A percentile compares a stretch with the other conserved stretches of the same genome.
phyloP scores from a whole-genome alignment of 345 rosid species.

The Mallotus nudiflorus region DNA sequence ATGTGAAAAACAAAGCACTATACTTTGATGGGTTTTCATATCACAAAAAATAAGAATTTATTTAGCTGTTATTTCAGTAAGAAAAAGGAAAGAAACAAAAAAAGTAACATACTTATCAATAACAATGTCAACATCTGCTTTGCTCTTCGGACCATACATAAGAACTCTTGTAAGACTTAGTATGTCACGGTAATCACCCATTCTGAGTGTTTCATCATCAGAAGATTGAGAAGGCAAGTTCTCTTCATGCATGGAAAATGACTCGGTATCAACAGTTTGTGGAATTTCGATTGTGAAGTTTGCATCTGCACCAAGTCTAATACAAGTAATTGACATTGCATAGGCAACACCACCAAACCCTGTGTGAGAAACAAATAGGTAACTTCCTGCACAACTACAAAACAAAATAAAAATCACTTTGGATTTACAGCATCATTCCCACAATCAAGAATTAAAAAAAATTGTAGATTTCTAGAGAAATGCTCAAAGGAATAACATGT shows the following conservation, averaged over 20 bases:
- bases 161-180: constrained; percentile 94
- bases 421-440: constrained; percentile 11
- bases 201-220: constrained; percentile 71
- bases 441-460: not conserved
- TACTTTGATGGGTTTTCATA: not conserved
- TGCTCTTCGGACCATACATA: constrained; percentile 85
- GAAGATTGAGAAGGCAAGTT: constrained; percentile 47
- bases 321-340: constrained; percentile 87
- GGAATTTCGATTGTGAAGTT: constrained; percentile 31
- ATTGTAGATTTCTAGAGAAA: not conserved
- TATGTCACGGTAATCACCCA: constrained; percentile 98
- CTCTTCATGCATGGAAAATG: constrained; percentile 32
- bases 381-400: constrained; percentile 63
- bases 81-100: not conserved
- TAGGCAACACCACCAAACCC: constrained; percentile 92
- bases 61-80: not conserved
- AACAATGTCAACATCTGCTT: constrained; percentile 73
- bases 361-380: constrained; percentile 88
- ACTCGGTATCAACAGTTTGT: constrained; percentile 36
- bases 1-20: not conserved
- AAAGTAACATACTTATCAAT: constrained; percentile 54
- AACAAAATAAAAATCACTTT: constrained; percentile 4
- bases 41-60: not conserved
- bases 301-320: constrained; percentile 61
- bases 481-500: not conserved